Base-by-base conservation (phyloP, 2,329 filamentous ascomycete species). In the Pleomassaria siparia region DNA sequence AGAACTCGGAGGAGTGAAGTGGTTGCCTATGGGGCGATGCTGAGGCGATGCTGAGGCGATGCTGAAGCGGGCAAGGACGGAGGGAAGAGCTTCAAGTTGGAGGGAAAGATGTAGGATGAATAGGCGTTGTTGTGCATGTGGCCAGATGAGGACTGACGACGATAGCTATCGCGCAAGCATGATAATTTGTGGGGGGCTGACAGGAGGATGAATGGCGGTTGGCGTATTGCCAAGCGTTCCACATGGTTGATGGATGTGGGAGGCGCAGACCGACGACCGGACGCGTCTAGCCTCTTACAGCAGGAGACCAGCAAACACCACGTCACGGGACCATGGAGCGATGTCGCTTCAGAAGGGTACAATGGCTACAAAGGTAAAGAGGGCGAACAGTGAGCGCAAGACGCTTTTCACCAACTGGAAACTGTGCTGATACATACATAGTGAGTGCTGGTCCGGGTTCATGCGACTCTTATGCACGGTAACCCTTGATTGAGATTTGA, bases 111-210 rank as follows among this genome's bases (percentile, higher is more conserved):
- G 25, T 28, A 44, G 40, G 30, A 35, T 21, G 40, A 25, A 32
- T 21, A 32, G 24, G 32, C 40, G 25, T 15, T 37, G 15, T 40
- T 40, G 48, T 50, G 42, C 43, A 46, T 36, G 60, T 54, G 55
- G 54, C 48, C 53, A 51, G 50, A 46, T 43, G 50, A 35, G 37
- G 51, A 49, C 35, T 22, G 35, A 18, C 16, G 6, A 18, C 15
- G 32, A 35, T 18, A 51, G 51, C 50, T 61, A 61, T 64, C 55
- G 53, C 46, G 43, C 35, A 46, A 51, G 46, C 48, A 48, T 50
- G 46, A 37, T 55, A 51, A 58, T 57, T 58, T 56, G 62, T 54
- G 56, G 61, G n/a, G 55, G 52, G 50, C 49, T 56, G 52, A 51
- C 37, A 44, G 55, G 46, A n/a, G 40, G 39, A 28, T 43, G 48